A percentile compares a stretch with the other conserved stretches of the same genome.
Evolutionary conservation across 208 protist species (phyloP).

Genomic region (Leishmania gerbilli): DNA sequence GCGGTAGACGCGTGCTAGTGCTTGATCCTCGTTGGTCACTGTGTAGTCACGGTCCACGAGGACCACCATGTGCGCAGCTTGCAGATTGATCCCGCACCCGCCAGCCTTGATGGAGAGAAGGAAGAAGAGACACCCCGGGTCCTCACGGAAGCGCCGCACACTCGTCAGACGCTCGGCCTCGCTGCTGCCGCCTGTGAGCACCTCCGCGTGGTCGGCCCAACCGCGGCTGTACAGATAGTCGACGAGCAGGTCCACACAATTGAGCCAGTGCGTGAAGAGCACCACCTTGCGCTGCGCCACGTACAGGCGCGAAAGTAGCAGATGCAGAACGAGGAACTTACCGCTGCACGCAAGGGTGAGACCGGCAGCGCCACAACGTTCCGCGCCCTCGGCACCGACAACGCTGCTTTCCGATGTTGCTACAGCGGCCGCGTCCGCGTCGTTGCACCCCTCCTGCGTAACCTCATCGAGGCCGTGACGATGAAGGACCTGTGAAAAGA

Average conservation of each 20-base stretch:
- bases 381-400: neutral
- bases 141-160: conserved; percentile 91
- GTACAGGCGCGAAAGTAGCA: conserved; percentile 65
- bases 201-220: conserved; percentile 37
- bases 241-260: conserved; percentile 94
- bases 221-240: conserved; percentile 79
- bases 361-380: conserved; percentile 25
- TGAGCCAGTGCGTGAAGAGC: conserved; percentile 98
- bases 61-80: conserved; percentile 96
- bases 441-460: neutral
- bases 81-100: conserved; percentile 97
- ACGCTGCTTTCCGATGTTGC: conserved; percentile 30
- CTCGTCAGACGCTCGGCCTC: conserved; percentile 57
- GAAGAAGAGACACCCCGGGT: conserved; percentile 91
- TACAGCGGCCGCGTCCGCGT: neutral
- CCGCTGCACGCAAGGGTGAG: conserved; percentile 71
- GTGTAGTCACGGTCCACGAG: conserved; percentile 98
- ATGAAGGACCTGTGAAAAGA: conserved; percentile 40
- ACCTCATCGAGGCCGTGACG: conserved; percentile 24
- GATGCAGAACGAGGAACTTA: conserved; percentile 93
- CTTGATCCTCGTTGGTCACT: conserved; percentile 96
- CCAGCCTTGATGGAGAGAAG: conserved; percentile 96
- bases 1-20: conserved; percentile 95
- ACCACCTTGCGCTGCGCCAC: conserved; percentile 80
- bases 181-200: conserved; percentile 72